Conservation (phyloP, 768 basidiomycete species). For the Rhodosporidiobolus sp. region DNA sequence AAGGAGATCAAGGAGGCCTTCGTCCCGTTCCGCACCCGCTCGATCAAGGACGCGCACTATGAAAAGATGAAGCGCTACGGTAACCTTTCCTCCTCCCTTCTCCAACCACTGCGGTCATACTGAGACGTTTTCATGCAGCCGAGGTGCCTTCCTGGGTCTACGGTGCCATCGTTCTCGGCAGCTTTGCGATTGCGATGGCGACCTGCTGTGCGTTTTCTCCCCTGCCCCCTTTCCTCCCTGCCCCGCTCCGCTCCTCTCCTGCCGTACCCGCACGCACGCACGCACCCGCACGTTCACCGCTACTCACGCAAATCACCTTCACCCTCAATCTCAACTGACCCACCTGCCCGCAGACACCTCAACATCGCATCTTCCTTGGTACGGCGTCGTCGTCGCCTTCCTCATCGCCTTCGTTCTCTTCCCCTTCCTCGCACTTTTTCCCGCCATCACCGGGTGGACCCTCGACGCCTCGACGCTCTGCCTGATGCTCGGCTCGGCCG, state of each 20-base stretch:
- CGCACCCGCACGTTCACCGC: too few relatives aligned
- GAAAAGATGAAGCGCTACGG: conserved; percentile 2
- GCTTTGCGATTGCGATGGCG: conserved; percentile 43
- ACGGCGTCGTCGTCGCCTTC: conserved; percentile 54
- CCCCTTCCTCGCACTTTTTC: conserved; percentile 49
- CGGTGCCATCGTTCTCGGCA: conserved; percentile 32
- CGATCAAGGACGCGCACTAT: conserved; percentile 30
- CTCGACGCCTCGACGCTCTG: conserved; percentile 52
- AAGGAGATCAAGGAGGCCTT: conserved; percentile 34
- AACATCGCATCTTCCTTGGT: conserved; percentile 44
- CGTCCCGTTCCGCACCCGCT: conserved; percentile 30
- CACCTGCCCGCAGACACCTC: too few relatives aligned
- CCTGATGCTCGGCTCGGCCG: conserved; percentile 56
- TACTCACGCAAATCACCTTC: too few relatives aligned
- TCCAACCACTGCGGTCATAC: conserved; percentile 28
- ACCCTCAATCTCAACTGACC: too few relatives aligned
- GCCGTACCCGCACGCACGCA: too few relatives aligned
- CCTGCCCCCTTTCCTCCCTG: too few relatives aligned
- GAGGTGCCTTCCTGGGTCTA: conserved; percentile 44
- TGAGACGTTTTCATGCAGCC: neutral
- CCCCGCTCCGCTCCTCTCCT: neutral
- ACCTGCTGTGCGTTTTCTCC: conserved; percentile 8
- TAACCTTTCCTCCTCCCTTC: neutral
- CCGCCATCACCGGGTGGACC: conserved; percentile 56
- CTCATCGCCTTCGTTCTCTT: conserved; percentile 59